Base-by-base conservation (phyloP, 768 basidiomycete genomes). In the Lactifluus subvellereus region DNA sequence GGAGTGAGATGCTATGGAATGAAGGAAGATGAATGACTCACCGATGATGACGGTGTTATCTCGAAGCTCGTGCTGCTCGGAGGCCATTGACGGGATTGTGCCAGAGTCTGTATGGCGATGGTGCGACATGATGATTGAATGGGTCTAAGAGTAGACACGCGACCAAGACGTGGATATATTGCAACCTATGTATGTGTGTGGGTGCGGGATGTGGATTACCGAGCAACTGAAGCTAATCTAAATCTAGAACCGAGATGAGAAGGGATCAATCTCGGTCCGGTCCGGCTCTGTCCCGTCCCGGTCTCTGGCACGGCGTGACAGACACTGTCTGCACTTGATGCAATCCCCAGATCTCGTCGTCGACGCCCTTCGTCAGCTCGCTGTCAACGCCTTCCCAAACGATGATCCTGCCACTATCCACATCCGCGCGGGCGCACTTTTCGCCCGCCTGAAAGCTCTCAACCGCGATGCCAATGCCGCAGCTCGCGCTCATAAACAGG, bases 11-110 rank as follows among this genome's bases (percentile, higher is more conserved):
- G 52, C 27, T 27, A 2, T 27, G 56, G 40, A 22, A 30, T 1
- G 53, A 22, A 32, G 58, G 52, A 55, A 37, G 10, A n/a, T 50
- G 49, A 69, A 67, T 35, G 33, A 78, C 86, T 70, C 67, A 89
- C 93, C 93, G 70, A 96, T 77, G 77, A 97, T 86, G 78, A 92
- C 73, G 20, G 93, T 94, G 79, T 96, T 94, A 62, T 93, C 87
- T 74, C 80, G 89, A 78, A 96, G 83, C 60, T 83, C 80, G 40
- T 89, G 79, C 61, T 86, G 82, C 61, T 51, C 45, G 77, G 71
- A 52, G 77, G 90, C 87, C 93, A 94, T 94, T 51, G 91, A 93
- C 20, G 93, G 93, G 72, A 95, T 94, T 11, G 88, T 87, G 54
- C 92, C 93, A 32, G 89, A 88, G 71, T 83, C 80, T 18, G 84